Conservation (phyloP, 768 basidiomycete species). For the Calocera cornea region DNA sequence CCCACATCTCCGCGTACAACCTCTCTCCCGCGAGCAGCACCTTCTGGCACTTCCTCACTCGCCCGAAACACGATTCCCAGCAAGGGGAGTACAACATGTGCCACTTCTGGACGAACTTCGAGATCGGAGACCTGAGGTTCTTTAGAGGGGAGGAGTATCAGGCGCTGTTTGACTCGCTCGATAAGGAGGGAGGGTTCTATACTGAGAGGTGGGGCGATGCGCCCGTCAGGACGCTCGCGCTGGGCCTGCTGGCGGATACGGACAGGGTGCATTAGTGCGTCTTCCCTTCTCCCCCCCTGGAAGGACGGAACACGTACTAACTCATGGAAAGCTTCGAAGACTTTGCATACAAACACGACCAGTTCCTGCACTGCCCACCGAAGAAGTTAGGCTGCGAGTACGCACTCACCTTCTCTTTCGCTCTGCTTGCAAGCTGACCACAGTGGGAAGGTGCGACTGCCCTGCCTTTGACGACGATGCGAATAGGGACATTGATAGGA, state of each 20-base stretch:
- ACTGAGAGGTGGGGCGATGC: conserved; percentile 30
- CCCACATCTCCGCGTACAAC: not conserved
- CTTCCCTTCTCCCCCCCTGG: not conserved
- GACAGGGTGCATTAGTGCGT: conserved; percentile 15
- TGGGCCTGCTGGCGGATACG: conserved; percentile 11
- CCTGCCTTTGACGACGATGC: not conserved
- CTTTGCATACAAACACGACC: conserved; percentile 17
- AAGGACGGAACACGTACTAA: no score
- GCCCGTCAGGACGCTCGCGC: conserved; percentile 19
- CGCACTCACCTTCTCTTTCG: conserved; percentile 1
- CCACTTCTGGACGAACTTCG: conserved; percentile 30
- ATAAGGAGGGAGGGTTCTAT: conserved; percentile 30
- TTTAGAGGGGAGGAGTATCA: conserved; percentile 27
- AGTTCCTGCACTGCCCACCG: conserved; percentile 13
- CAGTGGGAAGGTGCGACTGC: not conserved
- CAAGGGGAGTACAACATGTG: conserved; percentile 1
- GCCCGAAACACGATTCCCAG: not conserved
- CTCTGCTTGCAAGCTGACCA: not conserved
- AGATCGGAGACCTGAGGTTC: conserved; percentile 28
- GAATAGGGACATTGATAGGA: conserved; percentile 6
- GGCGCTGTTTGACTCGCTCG: conserved; percentile 27
- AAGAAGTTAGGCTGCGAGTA: conserved; percentile 12
- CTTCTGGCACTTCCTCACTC: conserved; percentile 9
- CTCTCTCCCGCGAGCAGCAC: not conserved
- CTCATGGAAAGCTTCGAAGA: conserved; percentile 13